Evolutionary conservation across 768 basidiomycete genomes (phyloP).

Genomic region (Agrocybe praecox): DNA sequence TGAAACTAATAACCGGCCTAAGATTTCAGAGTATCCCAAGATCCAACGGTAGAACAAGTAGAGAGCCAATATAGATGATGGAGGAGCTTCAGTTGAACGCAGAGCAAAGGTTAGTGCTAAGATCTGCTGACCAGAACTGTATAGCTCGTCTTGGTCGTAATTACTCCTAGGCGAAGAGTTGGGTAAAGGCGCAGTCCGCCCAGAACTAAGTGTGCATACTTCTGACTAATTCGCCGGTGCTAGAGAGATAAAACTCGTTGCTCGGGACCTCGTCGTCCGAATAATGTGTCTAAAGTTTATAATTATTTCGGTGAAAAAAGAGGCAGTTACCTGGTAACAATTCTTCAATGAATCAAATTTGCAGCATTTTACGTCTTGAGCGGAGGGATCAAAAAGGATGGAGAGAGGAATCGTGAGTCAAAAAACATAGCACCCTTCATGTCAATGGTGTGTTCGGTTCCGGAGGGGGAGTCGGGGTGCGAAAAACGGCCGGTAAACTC

Average conservation of each 20-base stretch:
- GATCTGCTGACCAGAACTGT: too few species aligned
- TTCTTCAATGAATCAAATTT: not conserved
- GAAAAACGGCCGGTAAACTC: conserved; percentile 15
- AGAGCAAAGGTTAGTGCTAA: too few species aligned
- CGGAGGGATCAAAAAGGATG: not conserved
- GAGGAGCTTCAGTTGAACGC: too few species aligned
- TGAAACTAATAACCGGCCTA: too few species aligned
- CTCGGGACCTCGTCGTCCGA: not conserved
- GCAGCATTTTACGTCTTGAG: not conserved
- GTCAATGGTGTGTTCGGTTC: not conserved
- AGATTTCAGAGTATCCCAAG: too few species aligned
- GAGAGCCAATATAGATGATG: too few species aligned
- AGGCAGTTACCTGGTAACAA: not conserved
- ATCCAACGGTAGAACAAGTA: too few species aligned
- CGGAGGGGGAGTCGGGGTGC: conserved; percentile 11
- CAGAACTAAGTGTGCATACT: too few species aligned
- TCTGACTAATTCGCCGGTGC: not conserved
- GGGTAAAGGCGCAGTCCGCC: too few species aligned
- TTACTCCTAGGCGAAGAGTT: too few species aligned
- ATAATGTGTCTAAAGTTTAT: not conserved
- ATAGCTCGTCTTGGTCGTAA: too few species aligned
- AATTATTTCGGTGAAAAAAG: not conserved
- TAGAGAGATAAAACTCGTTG: not conserved
- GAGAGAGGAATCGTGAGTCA: not conserved
- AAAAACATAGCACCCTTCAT: not conserved